Evolutionary conservation across 176 grass and related monocot genomes (phyloP), one percentile per base, ranked within the genome.

Genomic region (Pharus latifolius): DNA sequence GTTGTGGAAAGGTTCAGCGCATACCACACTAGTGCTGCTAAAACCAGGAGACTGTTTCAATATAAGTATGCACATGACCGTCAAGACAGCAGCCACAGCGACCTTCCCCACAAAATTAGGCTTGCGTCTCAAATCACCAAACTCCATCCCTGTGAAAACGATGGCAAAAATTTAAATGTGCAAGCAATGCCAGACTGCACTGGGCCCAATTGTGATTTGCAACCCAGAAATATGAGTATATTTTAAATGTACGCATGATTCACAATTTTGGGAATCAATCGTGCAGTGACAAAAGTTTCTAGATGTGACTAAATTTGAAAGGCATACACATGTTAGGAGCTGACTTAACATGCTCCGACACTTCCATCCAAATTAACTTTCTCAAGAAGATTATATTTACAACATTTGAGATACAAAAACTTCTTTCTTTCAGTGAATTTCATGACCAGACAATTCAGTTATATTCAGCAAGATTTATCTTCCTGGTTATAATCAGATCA

Each of bases 41-140:
- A 92, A 92, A 61, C 74, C 65, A 63, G 89, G 89, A 45, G 82
- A 85, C 52, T 92, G 89, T 74, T 88, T 92, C 54, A 92, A 54
- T 51, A 92, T 76, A 53, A 88, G 46, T 42, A 92, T 85, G 78
- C 89, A 92, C 54, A 88, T 85, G 75, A 81, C 65, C 4, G 82
- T 88, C 30, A 92, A 69, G 2, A 73, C 47, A 34, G 46, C 85
- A 23, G 59, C 89, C 45, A 88, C 79, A 16, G 76, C 24, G 50
- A 92, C 62, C 80, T 88, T 92, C 46, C 85, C 85, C 0, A 74
- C 17, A 58, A 88, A 71, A 68, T 82, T 84, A 69, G 89, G 85
- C 47, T 92, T 92, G 59, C 89, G 85, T 64, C 85, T 76, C 2
- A 53, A 45, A 79, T 92, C 89, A n/a, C 69, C 17, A 33, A 85